Percentiles rank a stretch among this genome's conserved stretches.
Conservation (phyloP, 352 stramenopile species). For the Pilasporangium apinafurcum region DNA sequence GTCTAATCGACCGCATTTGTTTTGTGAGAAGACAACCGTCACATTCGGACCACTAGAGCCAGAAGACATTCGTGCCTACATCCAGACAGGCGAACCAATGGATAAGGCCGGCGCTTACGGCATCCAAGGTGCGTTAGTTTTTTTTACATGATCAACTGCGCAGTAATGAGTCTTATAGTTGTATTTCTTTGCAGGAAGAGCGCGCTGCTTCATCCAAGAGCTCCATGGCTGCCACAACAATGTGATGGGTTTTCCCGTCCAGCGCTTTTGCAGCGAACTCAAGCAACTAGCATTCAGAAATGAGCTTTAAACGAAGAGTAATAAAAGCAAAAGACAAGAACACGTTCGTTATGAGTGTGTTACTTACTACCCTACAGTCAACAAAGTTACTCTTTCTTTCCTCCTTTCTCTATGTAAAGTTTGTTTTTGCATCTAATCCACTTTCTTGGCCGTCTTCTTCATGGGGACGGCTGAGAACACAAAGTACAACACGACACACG, state of each 20-base stretch:
- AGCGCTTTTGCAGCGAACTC: constrained; percentile 69
- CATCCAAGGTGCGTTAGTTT: constrained; percentile 55
- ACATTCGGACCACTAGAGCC: constrained; percentile 48
- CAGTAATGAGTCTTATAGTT: too few species aligned
- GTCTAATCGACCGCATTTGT: constrained; percentile 42
- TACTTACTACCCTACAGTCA: too few species aligned
- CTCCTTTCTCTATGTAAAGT: too few species aligned
- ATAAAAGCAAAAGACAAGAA: too few species aligned
- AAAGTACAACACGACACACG: constrained; percentile 53
- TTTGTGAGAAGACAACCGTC: constrained; percentile 61
- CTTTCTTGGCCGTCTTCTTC: constrained; percentile 52
- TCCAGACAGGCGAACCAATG: constrained; percentile 87
- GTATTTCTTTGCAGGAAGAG: too few species aligned
- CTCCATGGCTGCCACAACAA: constrained; percentile 90
- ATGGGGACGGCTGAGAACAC: constrained; percentile 58
- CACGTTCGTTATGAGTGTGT: too few species aligned
- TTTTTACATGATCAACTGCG: background rate
- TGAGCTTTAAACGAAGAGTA: constrained; percentile 48
- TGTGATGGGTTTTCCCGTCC: constrained; percentile 86
- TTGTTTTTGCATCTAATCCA: constrained; percentile 26
- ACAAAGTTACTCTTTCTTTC: too few species aligned
- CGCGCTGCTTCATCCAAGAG: constrained; percentile 72
- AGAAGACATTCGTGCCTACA: constrained; percentile 74
- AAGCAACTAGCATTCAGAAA: constrained; percentile 23
- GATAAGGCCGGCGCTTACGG: constrained; percentile 91